Evolutionary conservation across 164 flowering plant genomes (phyloP).

Genomic region (Vitis rupestris): DNA sequence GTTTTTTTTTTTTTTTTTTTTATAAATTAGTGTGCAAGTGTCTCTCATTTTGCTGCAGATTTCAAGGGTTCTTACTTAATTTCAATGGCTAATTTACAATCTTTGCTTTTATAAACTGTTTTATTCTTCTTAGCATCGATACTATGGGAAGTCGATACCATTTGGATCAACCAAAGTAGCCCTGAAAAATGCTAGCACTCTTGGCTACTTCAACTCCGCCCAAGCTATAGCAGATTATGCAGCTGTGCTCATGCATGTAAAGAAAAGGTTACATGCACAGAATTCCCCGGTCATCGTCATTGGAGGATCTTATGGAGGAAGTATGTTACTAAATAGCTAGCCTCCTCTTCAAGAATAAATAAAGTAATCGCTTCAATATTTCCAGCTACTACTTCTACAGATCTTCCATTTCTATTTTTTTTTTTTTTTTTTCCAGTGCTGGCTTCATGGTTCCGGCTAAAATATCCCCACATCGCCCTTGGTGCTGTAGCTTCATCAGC

Average conservation of each 20-base stretch:
- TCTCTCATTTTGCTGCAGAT: no score
- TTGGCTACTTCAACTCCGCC: conserved; percentile 32
- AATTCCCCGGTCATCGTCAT: conserved; percentile 29
- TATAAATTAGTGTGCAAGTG: no score
- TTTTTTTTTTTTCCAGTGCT: conserved; percentile 27
- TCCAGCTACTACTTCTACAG: background rate
- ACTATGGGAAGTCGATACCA: conserved; percentile 32
- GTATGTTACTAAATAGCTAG: conserved; percentile 16
- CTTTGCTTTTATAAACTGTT: background rate
- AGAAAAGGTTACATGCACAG: conserved; percentile 16
- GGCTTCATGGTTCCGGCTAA: conserved; percentile 41
- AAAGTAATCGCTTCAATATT: no score
- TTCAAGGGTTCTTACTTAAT: no score
- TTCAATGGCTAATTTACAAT: no score
- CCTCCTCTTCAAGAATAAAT: no score
- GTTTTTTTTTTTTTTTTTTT: background rate
- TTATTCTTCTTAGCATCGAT: conserved; percentile 23
- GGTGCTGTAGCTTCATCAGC: conserved; percentile 50
- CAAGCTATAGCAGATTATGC: conserved; percentile 47
- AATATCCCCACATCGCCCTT: conserved; percentile 36
- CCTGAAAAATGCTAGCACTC: conserved; percentile 13
- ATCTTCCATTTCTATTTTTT: background rate
- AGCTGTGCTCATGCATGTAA: conserved; percentile 21
- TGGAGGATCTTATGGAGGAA: conserved; percentile 45
- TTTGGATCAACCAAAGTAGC: conserved; percentile 25